Conservation (phyloP, 441 rosid species). For the Adansonia grandidieri region DNA sequence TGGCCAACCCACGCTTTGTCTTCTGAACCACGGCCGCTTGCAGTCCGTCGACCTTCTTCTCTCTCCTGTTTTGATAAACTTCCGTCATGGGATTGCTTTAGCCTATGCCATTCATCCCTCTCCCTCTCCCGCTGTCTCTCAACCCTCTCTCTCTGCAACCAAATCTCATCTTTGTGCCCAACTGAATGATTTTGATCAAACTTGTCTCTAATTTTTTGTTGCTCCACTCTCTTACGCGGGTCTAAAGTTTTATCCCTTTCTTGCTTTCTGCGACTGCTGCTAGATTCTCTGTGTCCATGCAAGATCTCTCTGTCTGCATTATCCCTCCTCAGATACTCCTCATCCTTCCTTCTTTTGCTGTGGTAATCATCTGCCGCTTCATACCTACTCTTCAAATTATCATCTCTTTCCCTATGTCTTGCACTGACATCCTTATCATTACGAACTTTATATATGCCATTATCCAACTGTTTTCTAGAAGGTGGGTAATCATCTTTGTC, state of each 20-base stretch:
- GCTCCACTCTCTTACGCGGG: slow-evolving; percentile 77
- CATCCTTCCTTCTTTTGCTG: slow-evolving; percentile 81
- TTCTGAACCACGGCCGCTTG: slow-evolving; percentile 68
- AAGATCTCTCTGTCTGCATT: slow-evolving; percentile 60
- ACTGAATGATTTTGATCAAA: slow-evolving; percentile 70
- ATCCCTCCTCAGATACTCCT: slow-evolving; percentile 71
- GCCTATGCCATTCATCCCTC: slow-evolving; percentile 68
- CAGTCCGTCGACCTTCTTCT: slow-evolving; percentile 58
- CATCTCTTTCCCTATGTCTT: slow-evolving; percentile 67
- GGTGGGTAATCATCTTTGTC: slow-evolving; percentile 69
- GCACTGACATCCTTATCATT: slow-evolving; percentile 62
- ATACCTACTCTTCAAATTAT: slow-evolving; percentile 57
- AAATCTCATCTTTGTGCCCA: slow-evolving; percentile 78
- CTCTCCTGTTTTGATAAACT: slow-evolving; percentile 64
- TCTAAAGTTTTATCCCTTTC: slow-evolving; percentile 81
- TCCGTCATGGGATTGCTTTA: slow-evolving; percentile 65
- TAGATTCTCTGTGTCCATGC: slow-evolving; percentile 68
- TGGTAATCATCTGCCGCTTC: slow-evolving; percentile 67
- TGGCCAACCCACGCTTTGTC: slow-evolving; percentile 67
- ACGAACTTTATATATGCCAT: slow-evolving; percentile 60
- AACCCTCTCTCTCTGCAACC: slow-evolving; percentile 73
- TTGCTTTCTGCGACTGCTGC: slow-evolving; percentile 63
- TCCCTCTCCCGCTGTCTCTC: slow-evolving; percentile 82
- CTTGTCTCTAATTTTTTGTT: slow-evolving; percentile 75
- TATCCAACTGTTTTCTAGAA: slow-evolving; percentile 75